Evolutionary conservation across 768 basidiomycete genomes (phyloP).

Genomic region (Kwoniella sp.): DNA sequence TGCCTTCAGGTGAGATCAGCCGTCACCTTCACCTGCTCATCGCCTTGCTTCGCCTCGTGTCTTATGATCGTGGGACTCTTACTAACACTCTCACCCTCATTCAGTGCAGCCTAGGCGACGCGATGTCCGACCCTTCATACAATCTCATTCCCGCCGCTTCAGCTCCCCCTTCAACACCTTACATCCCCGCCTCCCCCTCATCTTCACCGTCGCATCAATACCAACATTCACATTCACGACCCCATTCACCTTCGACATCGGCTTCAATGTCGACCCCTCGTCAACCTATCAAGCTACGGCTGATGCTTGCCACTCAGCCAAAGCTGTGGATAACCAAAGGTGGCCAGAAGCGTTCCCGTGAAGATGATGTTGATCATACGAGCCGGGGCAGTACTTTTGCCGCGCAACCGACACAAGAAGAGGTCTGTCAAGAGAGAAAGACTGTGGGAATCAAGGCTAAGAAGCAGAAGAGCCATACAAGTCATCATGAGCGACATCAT

Average conservation of each 20-base stretch:
- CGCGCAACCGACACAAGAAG: neutral
- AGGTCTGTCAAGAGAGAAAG: neutral
- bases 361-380: neutral
- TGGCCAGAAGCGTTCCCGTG: neutral
- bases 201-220: slow-evolving; percentile 1
- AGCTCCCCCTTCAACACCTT: neutral
- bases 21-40: slow-evolving; percentile 2
- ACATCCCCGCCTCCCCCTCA: neutral
- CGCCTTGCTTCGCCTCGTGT: neutral
- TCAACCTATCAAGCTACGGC: slow-evolving; percentile 11
- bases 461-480: neutral
- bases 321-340: slow-evolving; percentile 1
- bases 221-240: slow-evolving; percentile 1
- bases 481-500: slow-evolving; percentile 2
- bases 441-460: neutral
- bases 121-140: neutral
- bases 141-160: neutral
- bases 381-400: neutral
- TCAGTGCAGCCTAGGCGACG: neutral
- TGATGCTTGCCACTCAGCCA: slow-evolving; percentile 7
- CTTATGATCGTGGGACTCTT: too few relatives aligned
- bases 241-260: neutral
- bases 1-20: neutral
- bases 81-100: slow-evolving; percentile 1
- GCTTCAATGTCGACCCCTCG: neutral